Percentiles rank a stretch among this genome's conserved stretches.
phyloP scores from a whole-genome alignment of 495 filamentous ascomycete species.

The Cryomyces minteri region DNA sequence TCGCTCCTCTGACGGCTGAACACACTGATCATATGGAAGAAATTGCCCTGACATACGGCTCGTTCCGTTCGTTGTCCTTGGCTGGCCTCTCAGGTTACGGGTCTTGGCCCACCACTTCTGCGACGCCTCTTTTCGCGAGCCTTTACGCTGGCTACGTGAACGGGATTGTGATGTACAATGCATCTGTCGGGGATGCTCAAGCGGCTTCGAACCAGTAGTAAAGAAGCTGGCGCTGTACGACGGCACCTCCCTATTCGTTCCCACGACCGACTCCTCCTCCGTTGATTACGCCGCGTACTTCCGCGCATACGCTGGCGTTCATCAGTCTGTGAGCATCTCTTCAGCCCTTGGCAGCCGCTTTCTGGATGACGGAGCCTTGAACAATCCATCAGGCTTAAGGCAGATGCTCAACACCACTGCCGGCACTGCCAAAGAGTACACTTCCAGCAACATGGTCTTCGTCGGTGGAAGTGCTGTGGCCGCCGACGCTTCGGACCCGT shows the following conservation, averaged over 20 bases:
- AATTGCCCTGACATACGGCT: constrained; percentile 9
- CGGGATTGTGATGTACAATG: constrained; percentile 15
- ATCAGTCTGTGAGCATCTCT: constrained; percentile 10
- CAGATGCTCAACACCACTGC: constrained; percentile 17
- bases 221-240: constrained; percentile 13
- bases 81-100: constrained; percentile 18
- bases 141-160: constrained; percentile 20
- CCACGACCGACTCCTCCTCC: constrained; percentile 16
- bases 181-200: constrained; percentile 10
- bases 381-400: constrained; percentile 7
- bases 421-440: constrained; percentile 12
- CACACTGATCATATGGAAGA: constrained; percentile 12
- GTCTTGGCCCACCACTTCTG: constrained; percentile 17
- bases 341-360: constrained; percentile 8
- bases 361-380: constrained; percentile 8
- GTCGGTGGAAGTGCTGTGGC: constrained; percentile 23
- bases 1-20: constrained; percentile 9
- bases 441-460: constrained; percentile 16
- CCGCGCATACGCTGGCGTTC: constrained; percentile 14
- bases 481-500: constrained; percentile 8
- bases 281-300: constrained; percentile 21
- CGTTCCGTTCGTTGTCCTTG: constrained; percentile 11
- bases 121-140: constrained; percentile 10
- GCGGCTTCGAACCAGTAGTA: constrained; percentile 11
- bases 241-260: constrained; percentile 13